Conservation (phyloP, 345 rosid species). For the Eucalyptus leucophloia region DNA sequence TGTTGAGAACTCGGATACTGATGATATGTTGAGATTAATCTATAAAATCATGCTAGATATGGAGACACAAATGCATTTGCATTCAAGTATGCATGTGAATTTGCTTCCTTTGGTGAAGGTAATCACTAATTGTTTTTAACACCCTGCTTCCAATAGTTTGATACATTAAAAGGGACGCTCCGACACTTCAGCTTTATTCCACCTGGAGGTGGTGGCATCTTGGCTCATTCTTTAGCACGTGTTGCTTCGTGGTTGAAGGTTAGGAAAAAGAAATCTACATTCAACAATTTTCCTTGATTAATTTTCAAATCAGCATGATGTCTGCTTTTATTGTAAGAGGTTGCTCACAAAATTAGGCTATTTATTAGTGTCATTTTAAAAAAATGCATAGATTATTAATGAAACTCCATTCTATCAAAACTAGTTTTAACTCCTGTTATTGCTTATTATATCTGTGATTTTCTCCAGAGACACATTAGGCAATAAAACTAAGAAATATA, state of each 20-base stretch:
- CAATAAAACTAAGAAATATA: neutral
- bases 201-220: slow-evolving; percentile 79
- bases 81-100: neutral
- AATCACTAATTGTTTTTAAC: neutral
- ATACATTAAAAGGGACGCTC: slow-evolving; percentile 62
- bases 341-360: neutral
- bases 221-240: slow-evolving; percentile 69
- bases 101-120: neutral
- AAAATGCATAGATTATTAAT: neutral
- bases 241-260: slow-evolving; percentile 91
- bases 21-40: neutral
- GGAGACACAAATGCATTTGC: neutral
- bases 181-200: slow-evolving; percentile 89
- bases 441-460: neutral
- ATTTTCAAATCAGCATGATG: neutral
- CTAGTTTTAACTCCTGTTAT: neutral
- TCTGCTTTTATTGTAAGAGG: neutral
- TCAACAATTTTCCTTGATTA: neutral
- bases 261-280: neutral
- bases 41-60: neutral
- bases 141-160: slow-evolving; percentile 35
- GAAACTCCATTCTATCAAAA: neutral
- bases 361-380: neutral
- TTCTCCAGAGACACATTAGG: neutral
- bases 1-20: neutral